Conservation (phyloP, 2,329 filamentous ascomycete genomes). For the Emergomyces orientalis region DNA sequence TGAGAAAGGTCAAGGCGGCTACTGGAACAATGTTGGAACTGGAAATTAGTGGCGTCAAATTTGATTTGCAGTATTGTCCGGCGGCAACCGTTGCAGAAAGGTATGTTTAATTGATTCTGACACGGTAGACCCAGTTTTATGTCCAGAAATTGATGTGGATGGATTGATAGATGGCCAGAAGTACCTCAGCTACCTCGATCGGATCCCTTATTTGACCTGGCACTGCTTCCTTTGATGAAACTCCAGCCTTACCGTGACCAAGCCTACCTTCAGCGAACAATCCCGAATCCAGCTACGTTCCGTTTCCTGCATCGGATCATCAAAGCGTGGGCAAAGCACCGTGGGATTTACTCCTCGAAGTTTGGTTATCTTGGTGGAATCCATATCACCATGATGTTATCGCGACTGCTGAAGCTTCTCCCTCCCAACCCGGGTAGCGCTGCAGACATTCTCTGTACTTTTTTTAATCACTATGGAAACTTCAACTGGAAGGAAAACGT, state of each 20-base stretch:
- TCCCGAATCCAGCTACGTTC: conserved; percentile 52
- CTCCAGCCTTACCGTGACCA: conserved; percentile 57
- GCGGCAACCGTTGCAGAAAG: conserved; percentile 47
- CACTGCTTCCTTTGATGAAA: conserved; percentile 49
- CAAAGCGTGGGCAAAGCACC: conserved; percentile 52
- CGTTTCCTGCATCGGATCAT: conserved; percentile 51
- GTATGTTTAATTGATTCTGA: conserved; percentile 18
- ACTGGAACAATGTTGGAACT: conserved; percentile 58
- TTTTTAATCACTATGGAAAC: conserved; percentile 54
- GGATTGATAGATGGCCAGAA: conserved; percentile 28
- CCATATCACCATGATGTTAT: conserved; percentile 54
- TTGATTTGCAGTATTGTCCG: conserved; percentile 60
- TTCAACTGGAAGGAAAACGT: conserved; percentile 51
- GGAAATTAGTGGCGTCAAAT: conserved; percentile 47
- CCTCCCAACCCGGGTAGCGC: conserved; percentile 29
- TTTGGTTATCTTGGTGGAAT: conserved; percentile 59
- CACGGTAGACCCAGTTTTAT: neutral
- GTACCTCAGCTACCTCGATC: conserved; percentile 37
- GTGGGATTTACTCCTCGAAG: conserved; percentile 55
- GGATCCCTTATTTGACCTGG: conserved; percentile 48
- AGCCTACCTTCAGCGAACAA: conserved; percentile 49
- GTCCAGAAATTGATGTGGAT: neutral
- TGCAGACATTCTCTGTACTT: conserved; percentile 47
- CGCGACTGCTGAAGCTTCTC: conserved; percentile 50
- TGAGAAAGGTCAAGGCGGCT: conserved; percentile 50